Base-by-base conservation (phyloP, 768 basidiomycete species). In the Podaxis sp. region DNA sequence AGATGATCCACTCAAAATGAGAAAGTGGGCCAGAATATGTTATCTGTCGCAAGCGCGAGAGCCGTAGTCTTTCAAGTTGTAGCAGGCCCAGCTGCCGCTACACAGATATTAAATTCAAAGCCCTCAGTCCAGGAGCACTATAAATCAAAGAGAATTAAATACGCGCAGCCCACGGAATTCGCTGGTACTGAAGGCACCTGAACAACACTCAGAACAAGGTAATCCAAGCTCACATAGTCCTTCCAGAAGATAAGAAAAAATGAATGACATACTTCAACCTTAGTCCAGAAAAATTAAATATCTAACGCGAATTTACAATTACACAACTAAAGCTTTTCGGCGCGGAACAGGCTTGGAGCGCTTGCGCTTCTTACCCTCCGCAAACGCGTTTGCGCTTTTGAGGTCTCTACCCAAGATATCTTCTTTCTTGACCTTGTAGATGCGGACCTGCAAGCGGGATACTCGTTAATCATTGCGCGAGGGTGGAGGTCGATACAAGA, bases 341-440 rank as follows among this genome's bases (percentile, higher is more conserved):
- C 87, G 83, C 41, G 79, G 73, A 7, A 79, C 73, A 40, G 93
- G 91, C 75, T 91, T 91, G 40, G 82, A 80, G 60, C 88, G 87
- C 78, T 92, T 97, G 71, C 91, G 83, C 80, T 93, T 94, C 83
- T 95, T 96, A 17, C 96, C 96, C 52, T 84, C 81, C 28, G 80
- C 80, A 69, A 98, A 99, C 26, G 89, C 88, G 60, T 90, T 91
- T 2, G 93, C 96, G 58, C 79, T 87, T 81, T 93, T 95, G 58
- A 90, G 85, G 68, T 98, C 94, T 64, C 97, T 86, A 30, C 95
- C 96, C 2, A 99, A 82, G 15, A 85, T 75, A 74, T 99, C 97
- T 56, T 97, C 95, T 70, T 94, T 95, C 77, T 93, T 95, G 49
- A 99, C 97, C 70, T 93, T 82, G 71, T 93, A 99, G 71, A 99